Conservation (phyloP, 2,329 filamentous ascomycete species). For the Sphaerostilbella broomeana region DNA sequence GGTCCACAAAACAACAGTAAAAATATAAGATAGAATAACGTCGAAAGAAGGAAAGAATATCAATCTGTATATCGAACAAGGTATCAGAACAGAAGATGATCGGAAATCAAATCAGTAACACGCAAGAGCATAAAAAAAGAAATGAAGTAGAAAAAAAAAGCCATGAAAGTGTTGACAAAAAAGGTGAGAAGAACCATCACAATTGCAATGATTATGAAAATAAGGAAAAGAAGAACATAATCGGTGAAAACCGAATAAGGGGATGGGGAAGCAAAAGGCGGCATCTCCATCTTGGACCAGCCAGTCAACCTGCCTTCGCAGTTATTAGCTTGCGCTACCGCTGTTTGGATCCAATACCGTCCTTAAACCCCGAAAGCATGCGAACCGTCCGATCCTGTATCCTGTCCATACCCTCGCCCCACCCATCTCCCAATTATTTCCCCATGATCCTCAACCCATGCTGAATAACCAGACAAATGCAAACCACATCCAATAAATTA, state of each 20-base stretch:
- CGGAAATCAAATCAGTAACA: conserved; percentile 20
- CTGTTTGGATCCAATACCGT: conserved; percentile 26
- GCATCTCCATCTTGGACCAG: conserved; percentile 44
- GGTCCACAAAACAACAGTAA: background rate
- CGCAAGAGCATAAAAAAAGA: conserved; percentile 19
- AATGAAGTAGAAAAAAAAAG: conserved; percentile 13
- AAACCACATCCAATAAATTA: too few species aligned
- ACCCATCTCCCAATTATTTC: conserved; percentile 19
- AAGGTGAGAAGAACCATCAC: conserved; percentile 17
- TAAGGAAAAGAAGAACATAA: conserved; percentile 27
- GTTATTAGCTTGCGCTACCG: conserved; percentile 38
- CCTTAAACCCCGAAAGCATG: conserved; percentile 19
- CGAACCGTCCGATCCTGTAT: conserved; percentile 22
- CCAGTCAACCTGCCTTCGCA: conserved; percentile 38
- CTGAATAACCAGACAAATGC: conserved; percentile 11
- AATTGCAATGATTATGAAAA: conserved; percentile 28
- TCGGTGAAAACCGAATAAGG: conserved; percentile 36
- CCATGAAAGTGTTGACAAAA: conserved; percentile 15
- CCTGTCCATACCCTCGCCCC: conserved; percentile 17
- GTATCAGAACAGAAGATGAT: conserved; percentile 42
- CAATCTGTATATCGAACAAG: conserved; percentile 52
- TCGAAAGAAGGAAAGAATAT: conserved; percentile 11
- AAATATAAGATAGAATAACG: conserved; percentile 6
- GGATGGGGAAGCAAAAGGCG: conserved; percentile 20
- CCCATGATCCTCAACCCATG: conserved; percentile 22